These are phyloP conservation scores for Condylostoma magnum DNA, from an alignment of 169 alveolate species.

Conservation along the genomic window DNA sequence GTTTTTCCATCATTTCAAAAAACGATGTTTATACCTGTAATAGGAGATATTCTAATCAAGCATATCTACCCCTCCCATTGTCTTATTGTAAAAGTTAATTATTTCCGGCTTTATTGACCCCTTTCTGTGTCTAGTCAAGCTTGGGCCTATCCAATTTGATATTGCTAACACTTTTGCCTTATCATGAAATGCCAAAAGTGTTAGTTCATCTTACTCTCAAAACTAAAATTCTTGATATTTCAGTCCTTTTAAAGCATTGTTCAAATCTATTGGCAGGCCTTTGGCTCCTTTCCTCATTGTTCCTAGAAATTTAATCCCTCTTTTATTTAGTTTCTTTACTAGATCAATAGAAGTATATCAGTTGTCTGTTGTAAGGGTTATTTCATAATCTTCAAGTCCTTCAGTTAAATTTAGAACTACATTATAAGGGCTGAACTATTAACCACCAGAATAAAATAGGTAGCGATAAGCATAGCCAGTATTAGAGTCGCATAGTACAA, in stretches of 20 bases:
- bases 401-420: constrained; percentile 3
- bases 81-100: background rate
- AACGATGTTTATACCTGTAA: background rate
- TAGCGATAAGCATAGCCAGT: constrained; percentile 34
- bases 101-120: background rate
- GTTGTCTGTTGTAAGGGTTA: constrained; percentile 21
- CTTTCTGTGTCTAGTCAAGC: background rate
- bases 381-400: constrained; percentile 19
- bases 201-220: background rate
- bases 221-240: background rate
- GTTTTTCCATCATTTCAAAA: constrained; percentile 28
- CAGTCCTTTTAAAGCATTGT: background rate
- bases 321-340: background rate
- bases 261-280: background rate
- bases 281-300: constrained; percentile 9
- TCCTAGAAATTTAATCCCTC: background rate
- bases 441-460: constrained; percentile 24
- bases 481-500: constrained; percentile 36
- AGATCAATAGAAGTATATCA: constrained; percentile 26
- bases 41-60: constrained; percentile 2
- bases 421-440: background rate
- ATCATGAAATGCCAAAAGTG: background rate
- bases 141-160: background rate
- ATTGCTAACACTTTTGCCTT: background rate
- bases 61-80: background rate